These are phyloP conservation scores for Baudoinia panamericana DNA, from an alignment of 495 filamentous ascomycete genomes.

Conservation along the genomic window DNA sequence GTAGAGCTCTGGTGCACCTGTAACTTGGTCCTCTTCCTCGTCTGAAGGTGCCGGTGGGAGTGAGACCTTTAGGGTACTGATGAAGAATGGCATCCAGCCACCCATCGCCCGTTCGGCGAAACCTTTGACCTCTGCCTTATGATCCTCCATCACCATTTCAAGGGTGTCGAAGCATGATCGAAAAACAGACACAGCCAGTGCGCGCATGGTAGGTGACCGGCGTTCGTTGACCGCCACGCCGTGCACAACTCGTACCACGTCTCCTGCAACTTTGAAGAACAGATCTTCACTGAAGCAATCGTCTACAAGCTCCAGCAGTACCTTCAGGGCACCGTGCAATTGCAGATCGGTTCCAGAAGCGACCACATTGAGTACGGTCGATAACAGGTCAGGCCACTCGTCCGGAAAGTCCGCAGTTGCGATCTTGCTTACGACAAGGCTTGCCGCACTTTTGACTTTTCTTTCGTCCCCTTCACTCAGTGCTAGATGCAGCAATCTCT, in stretches of 20 bases:
- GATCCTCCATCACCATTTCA: conserved; percentile 87
- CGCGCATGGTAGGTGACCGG: conserved; percentile 61
- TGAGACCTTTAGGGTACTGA: conserved; percentile 52
- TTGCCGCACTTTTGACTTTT: conserved; percentile 73
- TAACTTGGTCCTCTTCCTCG: conserved; percentile 41
- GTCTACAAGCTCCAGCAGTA: conserved; percentile 81
- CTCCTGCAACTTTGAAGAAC: conserved; percentile 75
- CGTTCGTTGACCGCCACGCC: conserved; percentile 62
- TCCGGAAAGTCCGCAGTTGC: conserved; percentile 87
- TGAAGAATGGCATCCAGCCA: conserved; percentile 79
- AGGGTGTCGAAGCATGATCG: conserved; percentile 82
- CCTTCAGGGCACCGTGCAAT: conserved; percentile 76
- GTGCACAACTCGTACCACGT: conserved; percentile 71
- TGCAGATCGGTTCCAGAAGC: conserved; percentile 56
- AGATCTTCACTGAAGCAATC: conserved; percentile 86
- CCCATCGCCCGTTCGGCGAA: conserved; percentile 77
- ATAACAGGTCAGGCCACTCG: conserved; percentile 78
- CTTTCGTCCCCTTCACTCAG: conserved; percentile 63
- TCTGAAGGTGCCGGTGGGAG: conserved; percentile 52
- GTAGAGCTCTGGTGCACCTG: conserved; percentile 36
- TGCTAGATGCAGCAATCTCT: conserved; percentile 57
- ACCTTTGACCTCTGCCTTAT: conserved; percentile 65
- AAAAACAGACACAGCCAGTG: conserved; percentile 78
- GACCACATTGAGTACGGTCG: conserved; percentile 64
- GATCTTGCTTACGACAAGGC: conserved; percentile 90